Base-by-base conservation (phyloP, 805 yeast species). In the Sporopachydermia quercuum region DNA sequence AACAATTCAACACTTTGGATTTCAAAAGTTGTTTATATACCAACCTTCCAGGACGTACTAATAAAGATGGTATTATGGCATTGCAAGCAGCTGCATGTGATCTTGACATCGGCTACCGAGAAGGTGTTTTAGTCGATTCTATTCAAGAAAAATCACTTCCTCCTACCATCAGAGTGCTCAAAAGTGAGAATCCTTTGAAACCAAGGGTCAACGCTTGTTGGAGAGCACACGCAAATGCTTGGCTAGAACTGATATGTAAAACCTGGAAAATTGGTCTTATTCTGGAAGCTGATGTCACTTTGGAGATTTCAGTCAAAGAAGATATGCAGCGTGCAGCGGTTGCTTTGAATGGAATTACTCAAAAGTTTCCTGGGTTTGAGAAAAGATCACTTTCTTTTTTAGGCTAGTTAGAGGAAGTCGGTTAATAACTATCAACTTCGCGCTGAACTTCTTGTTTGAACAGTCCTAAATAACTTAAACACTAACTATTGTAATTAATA, bases 221-320 rank as follows among this genome's bases (percentile, higher is more conserved):
- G 15, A 23, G 44, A 19, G 36, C 46, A 4, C 47, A 45, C 23
- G 46, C 42, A 13, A 43, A 41, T 33, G 14, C 37, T 3, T 45
- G 47, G 47, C 19, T 38, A 14, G 23, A 34, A 34, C 39, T 43
- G 38, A 19, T 45, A 16, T 27, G 36, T 4, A 34, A 45, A 14
- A 38, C 38, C 11, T 42, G 43, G 42, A 15, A 19, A 5, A 40
- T 40, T 8, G 16, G 37, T 3, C 39, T 45, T 8, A 40, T 45
- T 36, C 36, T 45, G 11, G 47, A 45, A 33, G 15, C 42, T 13
- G 47, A 45, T 18, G 42, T 43, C 3, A 37, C 39, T 16, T 45
- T 46, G 47, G 47, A 45, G 41, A 19, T 38, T n/a, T 35, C 43
- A 18, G 34, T 45, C 16, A 37, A 40, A 11, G 14, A 18, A 8